These are phyloP conservation scores for Neodidymelliopsis sp. DNA, from an alignment of 2,329 filamentous ascomycete species.

Conservation along the genomic window DNA sequence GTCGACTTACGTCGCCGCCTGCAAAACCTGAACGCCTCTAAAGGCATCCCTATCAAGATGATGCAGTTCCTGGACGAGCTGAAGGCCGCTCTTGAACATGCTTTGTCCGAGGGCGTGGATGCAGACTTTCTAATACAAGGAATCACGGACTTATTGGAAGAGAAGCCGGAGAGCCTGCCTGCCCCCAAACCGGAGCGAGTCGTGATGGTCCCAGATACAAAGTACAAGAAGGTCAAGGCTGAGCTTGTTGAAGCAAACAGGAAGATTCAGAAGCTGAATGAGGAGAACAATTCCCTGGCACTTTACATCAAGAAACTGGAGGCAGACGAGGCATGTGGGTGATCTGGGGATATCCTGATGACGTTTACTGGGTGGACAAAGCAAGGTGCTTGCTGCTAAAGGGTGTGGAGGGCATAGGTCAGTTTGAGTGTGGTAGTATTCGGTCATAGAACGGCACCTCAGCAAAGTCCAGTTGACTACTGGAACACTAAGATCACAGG, in stretches of 20 bases:
- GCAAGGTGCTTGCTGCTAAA: too few relatives aligned
- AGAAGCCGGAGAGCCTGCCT: constrained; percentile 10
- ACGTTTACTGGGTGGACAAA: too few relatives aligned
- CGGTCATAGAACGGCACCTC: too few relatives aligned
- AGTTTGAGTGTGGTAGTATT: too few relatives aligned
- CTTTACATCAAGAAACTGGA: constrained; percentile 24
- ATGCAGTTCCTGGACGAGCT: constrained; percentile 25
- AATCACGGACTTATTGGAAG: constrained; percentile 14
- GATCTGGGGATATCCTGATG: too few relatives aligned
- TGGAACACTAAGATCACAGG: too few relatives aligned
- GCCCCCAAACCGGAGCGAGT: constrained; percentile 17
- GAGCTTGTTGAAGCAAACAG: constrained; percentile 21
- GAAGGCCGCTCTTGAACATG: constrained; percentile 17
- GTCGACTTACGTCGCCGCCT: constrained; percentile 25
- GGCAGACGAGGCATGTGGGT: too few relatives aligned
- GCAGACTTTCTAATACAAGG: constrained; percentile 18
- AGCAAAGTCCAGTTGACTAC: too few relatives aligned
- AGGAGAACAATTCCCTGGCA: constrained; percentile 31
- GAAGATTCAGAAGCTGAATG: constrained; percentile 27
- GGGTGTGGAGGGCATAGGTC: too few relatives aligned
- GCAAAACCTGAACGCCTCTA: constrained; percentile 20
- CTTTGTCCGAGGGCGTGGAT: constrained; percentile 19
- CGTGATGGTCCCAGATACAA: constrained; percentile 24
- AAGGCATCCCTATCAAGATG: constrained; percentile 30
- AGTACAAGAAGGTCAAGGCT: constrained; percentile 18